These are phyloP conservation scores for Aaosphaeria arxii DNA, from an alignment of 2,329 filamentous ascomycete genomes.

Conservation along the genomic window DNA sequence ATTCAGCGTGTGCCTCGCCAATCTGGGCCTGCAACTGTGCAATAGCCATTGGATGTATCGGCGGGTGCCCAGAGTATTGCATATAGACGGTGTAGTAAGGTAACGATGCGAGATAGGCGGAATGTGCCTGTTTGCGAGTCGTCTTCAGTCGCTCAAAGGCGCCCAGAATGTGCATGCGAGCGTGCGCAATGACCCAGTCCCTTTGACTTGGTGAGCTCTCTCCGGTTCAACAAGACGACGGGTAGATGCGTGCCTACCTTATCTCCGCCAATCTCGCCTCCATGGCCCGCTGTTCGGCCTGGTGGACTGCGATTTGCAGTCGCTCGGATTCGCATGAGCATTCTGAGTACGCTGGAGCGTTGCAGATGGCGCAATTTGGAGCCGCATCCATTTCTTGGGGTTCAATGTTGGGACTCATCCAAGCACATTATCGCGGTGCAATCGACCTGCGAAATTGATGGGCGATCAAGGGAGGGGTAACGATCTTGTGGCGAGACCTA, in stretches of 20 bases:
- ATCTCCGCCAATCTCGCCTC: constrained; percentile 33
- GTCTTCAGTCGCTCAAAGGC: constrained; percentile 42
- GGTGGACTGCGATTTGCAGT: constrained; percentile 38
- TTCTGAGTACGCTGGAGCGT: constrained; percentile 37
- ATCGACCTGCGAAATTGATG: too few relatives aligned
- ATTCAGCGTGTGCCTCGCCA: constrained; percentile 59
- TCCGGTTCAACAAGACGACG: background rate
- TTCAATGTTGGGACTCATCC: constrained; percentile 10
- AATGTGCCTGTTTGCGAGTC: constrained; percentile 40
- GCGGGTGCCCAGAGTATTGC: constrained; percentile 44
- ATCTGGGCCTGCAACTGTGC: constrained; percentile 52
- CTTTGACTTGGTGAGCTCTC: constrained; percentile 29
- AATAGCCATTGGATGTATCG: constrained; percentile 40
- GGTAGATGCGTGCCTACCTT: constrained; percentile 18
- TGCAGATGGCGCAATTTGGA: constrained; percentile 41
- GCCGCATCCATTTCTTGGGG: constrained; percentile 34
- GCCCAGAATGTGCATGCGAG: constrained; percentile 43
- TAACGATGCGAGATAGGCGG: constrained; percentile 42
- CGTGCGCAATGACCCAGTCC: constrained; percentile 47
- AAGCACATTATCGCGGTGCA: constrained; percentile 18
- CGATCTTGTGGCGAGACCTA: too few relatives aligned
- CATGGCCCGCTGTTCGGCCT: constrained; percentile 38
- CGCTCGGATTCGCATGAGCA: constrained; percentile 40
- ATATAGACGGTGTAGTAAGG: constrained; percentile 48
- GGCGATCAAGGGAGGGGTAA: too few relatives aligned